phyloP scores from a whole-genome alignment of 441 rosid genomes.

The Breynia disticha region DNA sequence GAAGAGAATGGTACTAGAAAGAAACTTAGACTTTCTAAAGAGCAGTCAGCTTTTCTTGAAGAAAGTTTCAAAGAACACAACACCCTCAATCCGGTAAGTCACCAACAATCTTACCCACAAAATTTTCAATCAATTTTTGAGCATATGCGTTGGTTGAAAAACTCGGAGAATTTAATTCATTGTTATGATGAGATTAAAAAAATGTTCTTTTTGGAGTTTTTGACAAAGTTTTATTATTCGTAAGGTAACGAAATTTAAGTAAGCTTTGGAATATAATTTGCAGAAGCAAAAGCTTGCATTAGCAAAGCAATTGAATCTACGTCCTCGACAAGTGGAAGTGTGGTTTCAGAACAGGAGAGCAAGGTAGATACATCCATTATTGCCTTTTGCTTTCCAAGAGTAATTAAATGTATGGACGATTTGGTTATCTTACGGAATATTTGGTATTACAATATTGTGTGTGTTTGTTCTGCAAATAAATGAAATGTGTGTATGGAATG shows the following conservation, averaged over 20 bases:
- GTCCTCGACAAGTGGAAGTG: slow-evolving; percentile 97
- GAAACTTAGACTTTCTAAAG: slow-evolving; percentile 86
- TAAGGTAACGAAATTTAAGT: too few species aligned
- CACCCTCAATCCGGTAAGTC: slow-evolving; percentile 90
- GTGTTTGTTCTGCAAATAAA: neutral
- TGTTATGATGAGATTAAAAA: too few species aligned
- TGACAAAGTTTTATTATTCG: too few species aligned
- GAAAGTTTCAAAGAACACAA: slow-evolving; percentile 89
- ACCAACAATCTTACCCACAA: neutral
- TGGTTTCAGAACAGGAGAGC: slow-evolving; percentile 98
- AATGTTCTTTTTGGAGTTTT: too few species aligned
- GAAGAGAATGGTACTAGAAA: slow-evolving; percentile 82
- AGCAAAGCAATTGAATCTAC: slow-evolving; percentile 86
- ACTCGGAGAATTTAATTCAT: too few species aligned
- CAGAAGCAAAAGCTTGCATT: slow-evolving; percentile 85
- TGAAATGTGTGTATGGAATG: neutral
- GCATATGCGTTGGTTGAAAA: too few species aligned
- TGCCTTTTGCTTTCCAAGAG: neutral
- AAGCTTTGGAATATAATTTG: neutral
- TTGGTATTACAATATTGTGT: neutral
- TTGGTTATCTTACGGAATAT: too few species aligned
- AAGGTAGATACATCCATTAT: slow-evolving; percentile 31
- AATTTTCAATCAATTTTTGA: too few species aligned
- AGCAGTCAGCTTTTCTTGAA: slow-evolving; percentile 90
- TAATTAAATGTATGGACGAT: neutral